These are phyloP conservation scores for Coelastrella sp. DNA, from an alignment of 139 green algal genomes.

Conservation along the genomic window DNA sequence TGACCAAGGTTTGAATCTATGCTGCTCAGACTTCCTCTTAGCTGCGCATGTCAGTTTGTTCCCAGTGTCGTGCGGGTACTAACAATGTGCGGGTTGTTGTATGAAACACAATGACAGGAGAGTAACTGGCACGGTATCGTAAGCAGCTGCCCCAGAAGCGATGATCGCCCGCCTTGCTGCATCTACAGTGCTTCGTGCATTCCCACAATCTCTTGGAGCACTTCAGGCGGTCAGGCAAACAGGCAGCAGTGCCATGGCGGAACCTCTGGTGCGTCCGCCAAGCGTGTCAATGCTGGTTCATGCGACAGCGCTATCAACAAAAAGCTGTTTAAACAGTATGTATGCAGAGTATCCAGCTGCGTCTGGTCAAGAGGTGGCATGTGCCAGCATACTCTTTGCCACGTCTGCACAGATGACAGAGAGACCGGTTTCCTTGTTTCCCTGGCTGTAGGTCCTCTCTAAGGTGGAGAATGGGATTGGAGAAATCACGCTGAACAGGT, in stretches of 20 bases:
- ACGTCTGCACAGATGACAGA: neutral
- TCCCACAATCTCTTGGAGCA: too few relatives aligned
- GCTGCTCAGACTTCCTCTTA: too few relatives aligned
- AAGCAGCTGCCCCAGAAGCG: neutral
- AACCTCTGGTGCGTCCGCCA: conserved; percentile 4
- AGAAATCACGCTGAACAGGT: conserved; percentile 64
- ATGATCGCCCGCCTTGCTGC: neutral
- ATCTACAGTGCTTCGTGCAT: neutral
- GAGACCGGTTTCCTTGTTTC: too few relatives aligned
- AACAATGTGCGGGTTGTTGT: too few relatives aligned
- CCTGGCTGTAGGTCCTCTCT: conserved; percentile 44
- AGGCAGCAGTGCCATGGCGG: neutral
- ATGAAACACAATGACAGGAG: neutral
- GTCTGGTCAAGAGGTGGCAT: too few relatives aligned
- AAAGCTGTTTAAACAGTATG: too few relatives aligned
- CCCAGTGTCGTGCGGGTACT: too few relatives aligned
- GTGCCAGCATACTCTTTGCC: neutral
- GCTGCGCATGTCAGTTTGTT: too few relatives aligned
- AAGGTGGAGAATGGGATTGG: conserved; percentile 40
- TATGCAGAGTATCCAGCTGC: neutral
- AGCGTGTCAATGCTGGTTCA: too few relatives aligned
- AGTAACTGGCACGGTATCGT: neutral
- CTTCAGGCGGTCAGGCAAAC: neutral
- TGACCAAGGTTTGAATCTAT: too few relatives aligned
- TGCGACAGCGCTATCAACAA: too few relatives aligned